Base-by-base conservation (phyloP, 768 basidiomycete species). In the Lanmaoa pseudosensibilis region DNA sequence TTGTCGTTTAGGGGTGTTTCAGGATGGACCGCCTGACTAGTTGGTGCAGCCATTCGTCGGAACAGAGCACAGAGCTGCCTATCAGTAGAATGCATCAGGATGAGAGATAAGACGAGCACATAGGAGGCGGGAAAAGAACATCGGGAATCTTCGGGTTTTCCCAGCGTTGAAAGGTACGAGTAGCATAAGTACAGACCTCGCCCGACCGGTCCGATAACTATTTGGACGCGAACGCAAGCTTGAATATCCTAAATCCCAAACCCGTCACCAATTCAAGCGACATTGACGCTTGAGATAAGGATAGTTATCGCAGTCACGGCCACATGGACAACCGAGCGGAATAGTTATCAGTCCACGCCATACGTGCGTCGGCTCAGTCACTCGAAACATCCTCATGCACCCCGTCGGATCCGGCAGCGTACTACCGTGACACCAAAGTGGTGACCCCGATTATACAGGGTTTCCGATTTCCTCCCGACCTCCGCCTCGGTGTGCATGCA, bases 341-440 rank as follows among this genome's bases (percentile, higher is more conserved):
- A 47, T 33, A n/a, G 4, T 5, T 5, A 12, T 50, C 47, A 16
- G 40, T 23, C 16, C 21, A 41, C 15, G 23, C 46, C n/a, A 27
- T 33, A 40, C 38, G 38, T 33, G n/a, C 11, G 38, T 44, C 34
- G 37, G 37, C n/a, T 57, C 44, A 45, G 27, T 32, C 37, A 19
- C 30, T 52, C 45, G 60, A 61, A 61, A 61, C 60, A 46, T 27
- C 46, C 41, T 49, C 36, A 38, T 27, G 50, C 33, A 52, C 54
- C 18, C 46, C 27, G 13, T n/a, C n/a, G n/a, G n/a, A 6, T 40
- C 19, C 32, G 32, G 32, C 11, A 8, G 32, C 27, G 10, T 8
- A 50, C 39, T 30, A 30, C 49, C 27, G 25, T 50, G 49, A 23
- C 52, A 38, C 52, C 15, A 21, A 27, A 45, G 41, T 11, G 58